Conservation (phyloP, 1,284 basidiomycete genomes). For the Porodaedalea pini region DNA sequence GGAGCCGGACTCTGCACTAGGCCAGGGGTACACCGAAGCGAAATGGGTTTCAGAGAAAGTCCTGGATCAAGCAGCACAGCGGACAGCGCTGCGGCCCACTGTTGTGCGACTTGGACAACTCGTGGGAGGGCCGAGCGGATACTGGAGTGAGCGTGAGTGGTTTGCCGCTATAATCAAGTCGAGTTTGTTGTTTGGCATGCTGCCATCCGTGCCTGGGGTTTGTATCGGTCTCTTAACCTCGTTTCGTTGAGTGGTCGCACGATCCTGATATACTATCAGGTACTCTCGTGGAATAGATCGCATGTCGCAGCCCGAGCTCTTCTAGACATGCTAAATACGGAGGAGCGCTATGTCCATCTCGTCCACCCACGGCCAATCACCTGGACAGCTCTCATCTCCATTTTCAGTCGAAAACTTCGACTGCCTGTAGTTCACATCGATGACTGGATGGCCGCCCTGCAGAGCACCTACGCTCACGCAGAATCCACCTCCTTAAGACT, state of each 20-base stretch:
- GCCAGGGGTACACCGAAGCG: conserved; percentile 52
- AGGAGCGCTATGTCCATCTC: conserved; percentile 23
- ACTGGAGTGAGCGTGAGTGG: conserved; percentile 18
- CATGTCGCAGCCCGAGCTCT: background rate
- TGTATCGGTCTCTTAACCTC: background rate
- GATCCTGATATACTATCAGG: background rate
- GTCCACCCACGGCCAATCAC: conserved; percentile 26
- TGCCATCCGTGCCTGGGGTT: conserved; percentile 25
- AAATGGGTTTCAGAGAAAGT: conserved; percentile 49
- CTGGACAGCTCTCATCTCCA: conserved; percentile 12
- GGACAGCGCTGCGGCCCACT: conserved; percentile 24
- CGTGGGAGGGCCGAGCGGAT: conserved; percentile 2
- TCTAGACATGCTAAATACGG: conserved; percentile 24
- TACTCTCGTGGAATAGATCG: background rate
- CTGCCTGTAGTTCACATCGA: conserved; percentile 12
- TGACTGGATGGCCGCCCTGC: conserved; percentile 4
- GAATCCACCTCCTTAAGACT: background rate
- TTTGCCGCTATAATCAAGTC: conserved; percentile 19
- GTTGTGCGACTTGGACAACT: conserved; percentile 20
- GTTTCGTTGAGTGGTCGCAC: no score
- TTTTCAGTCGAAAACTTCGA: background rate
- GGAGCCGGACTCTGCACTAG: conserved; percentile 9
- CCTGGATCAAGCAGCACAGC: conserved; percentile 22
- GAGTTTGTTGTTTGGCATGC: conserved; percentile 8
- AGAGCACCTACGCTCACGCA: background rate